A percentile compares a stretch with the other conserved stretches of the same genome.
Evolutionary conservation across 306 rosid genomes (phyloP).

Genomic region (Hippophae rhamnoides): DNA sequence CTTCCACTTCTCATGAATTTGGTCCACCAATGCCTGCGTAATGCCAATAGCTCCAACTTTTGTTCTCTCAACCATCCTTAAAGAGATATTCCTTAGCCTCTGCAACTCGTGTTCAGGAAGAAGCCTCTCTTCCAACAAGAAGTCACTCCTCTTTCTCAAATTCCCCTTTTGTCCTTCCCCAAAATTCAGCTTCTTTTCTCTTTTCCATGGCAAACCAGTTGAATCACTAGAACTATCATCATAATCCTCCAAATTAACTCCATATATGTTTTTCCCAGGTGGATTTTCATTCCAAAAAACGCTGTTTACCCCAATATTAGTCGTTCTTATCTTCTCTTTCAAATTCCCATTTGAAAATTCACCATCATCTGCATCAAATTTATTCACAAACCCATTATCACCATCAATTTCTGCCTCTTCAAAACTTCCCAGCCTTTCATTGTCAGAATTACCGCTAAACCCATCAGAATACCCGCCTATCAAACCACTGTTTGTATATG

Average conservation of each 20-base stretch:
- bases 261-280: conserved; percentile 1
- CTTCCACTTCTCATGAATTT: conserved; percentile 62
- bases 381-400: conserved; percentile 9
- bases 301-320: conserved; percentile 9
- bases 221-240: conserved; percentile 10
- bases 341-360: conserved; percentile 13
- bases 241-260: conserved; percentile 1
- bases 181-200: conserved; percentile 17
- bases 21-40: conserved; percentile 59
- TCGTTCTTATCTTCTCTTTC: conserved; percentile 14
- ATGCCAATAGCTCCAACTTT: conserved; percentile 68
- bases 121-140: conserved; percentile 45
- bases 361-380: neutral
- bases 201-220: conserved; percentile 18
- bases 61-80: conserved; percentile 68
- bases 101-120: conserved; percentile 69
- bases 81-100: conserved; percentile 74
- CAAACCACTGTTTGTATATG: neutral
- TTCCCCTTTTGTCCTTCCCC: conserved; percentile 21
- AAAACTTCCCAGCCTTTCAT: neutral
- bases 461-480: conserved; percentile 4
- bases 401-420: neutral
- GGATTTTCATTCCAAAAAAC: conserved; percentile 5
- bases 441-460: neutral
- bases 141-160: conserved; percentile 38